Evolutionary conservation across 1,284 basidiomycete genomes (phyloP).

Genomic region (Rhodotorula glutinis): DNA sequence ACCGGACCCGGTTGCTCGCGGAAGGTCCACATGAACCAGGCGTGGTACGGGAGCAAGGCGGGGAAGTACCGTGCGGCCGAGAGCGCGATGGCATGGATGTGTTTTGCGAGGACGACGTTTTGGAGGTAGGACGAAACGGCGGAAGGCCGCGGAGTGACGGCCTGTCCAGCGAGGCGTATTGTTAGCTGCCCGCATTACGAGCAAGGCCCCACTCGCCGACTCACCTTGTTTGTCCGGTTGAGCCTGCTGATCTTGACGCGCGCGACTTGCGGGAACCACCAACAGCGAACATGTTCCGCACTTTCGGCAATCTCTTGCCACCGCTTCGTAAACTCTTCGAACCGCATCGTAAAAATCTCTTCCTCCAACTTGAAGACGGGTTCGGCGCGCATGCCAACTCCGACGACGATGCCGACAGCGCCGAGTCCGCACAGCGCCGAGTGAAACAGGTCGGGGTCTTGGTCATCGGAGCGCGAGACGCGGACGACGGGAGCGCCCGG

Average conservation of each 20-base stretch:
- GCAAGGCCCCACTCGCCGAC: conserved; percentile 40
- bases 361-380: conserved; percentile 80
- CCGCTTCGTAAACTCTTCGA: conserved; percentile 58
- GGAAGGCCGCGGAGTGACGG: conserved; percentile 21
- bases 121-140: conserved; percentile 16
- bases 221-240: conserved; percentile 72
- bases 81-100: conserved; percentile 33
- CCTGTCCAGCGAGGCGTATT: neutral
- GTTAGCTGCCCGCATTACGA: no score
- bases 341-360: conserved; percentile 62
- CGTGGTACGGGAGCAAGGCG: conserved; percentile 39
- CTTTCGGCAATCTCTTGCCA: conserved; percentile 61
- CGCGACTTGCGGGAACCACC: conserved; percentile 88
- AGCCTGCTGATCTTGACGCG: conserved; percentile 69
- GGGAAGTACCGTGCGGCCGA: conserved; percentile 28
- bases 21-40: conserved; percentile 38
- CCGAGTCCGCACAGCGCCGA: conserved; percentile 93
- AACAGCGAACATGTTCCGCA: conserved; percentile 83
- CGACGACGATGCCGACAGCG: conserved; percentile 83
- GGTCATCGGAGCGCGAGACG: conserved; percentile 60
- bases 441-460: conserved; percentile 68
- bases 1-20: conserved; percentile 34
- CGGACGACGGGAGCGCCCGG: conserved; percentile 57
- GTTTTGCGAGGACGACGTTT: conserved; percentile 21
- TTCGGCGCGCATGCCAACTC: conserved; percentile 74